Conservation (phyloP, 306 rosid species). For the Inga oerstediana region DNA sequence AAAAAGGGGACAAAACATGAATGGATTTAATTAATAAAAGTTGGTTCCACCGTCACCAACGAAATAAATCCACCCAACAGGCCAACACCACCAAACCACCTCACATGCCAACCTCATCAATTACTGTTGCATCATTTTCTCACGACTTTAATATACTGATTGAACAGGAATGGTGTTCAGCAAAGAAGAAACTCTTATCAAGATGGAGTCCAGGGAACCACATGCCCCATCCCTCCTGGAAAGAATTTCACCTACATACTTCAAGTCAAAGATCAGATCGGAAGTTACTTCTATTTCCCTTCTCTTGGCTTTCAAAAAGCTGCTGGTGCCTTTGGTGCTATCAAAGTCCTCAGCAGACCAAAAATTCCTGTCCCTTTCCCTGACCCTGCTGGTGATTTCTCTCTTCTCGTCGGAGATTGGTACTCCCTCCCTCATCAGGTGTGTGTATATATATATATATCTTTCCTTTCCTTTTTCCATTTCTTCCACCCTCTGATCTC, state of each 20-base stretch:
- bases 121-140: neutral
- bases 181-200: slow-evolving; percentile 85
- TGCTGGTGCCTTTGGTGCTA: slow-evolving; percentile 83
- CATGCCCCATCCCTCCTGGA: slow-evolving; percentile 92
- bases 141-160: neutral
- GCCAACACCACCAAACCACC: neutral
- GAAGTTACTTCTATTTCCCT: slow-evolving; percentile 87
- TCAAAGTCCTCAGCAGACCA: slow-evolving; percentile 86
- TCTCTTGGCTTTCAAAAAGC: slow-evolving; percentile 88
- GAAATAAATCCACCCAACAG: neutral
- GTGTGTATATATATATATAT: slow-evolving; percentile 28
- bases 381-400: slow-evolving; percentile 70
- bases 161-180: slow-evolving; percentile 78
- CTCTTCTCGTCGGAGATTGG: slow-evolving; percentile 92
- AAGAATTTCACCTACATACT: slow-evolving; percentile 86
- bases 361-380: slow-evolving; percentile 92
- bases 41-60: neutral
- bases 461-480: neutral
- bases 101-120: slow-evolving; percentile 28
- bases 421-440: slow-evolving; percentile 58
- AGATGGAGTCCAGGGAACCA: slow-evolving; percentile 87
- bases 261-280: slow-evolving; percentile 91
- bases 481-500: neutral
- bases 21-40: slow-evolving; percentile 29
- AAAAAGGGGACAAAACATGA: slow-evolving; percentile 12